Evolutionary conservation across 2,329 filamentous ascomycete species (phyloP).

Genomic region (Thermoascus crustaceus): DNA sequence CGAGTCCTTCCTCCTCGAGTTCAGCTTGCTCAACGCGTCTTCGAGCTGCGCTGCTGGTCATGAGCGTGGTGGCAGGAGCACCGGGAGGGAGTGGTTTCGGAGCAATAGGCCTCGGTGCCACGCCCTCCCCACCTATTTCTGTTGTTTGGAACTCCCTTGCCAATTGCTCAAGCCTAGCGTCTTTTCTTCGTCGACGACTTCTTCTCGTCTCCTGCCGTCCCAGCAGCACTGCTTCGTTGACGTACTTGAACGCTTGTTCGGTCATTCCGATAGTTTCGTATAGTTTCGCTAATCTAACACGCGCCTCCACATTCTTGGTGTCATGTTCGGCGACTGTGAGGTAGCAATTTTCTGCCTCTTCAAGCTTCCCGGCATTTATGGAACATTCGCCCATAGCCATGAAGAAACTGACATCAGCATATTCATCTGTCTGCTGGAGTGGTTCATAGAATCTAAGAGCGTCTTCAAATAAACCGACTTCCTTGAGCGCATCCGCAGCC

Average conservation of each 20-base stretch:
- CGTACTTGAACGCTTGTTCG: conserved; percentile 68
- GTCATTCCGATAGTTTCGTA: conserved; percentile 68
- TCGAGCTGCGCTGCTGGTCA: conserved; percentile 11
- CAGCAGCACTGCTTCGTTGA: conserved; percentile 65
- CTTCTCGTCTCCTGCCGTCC: conserved; percentile 35
- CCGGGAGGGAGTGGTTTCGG: conserved; percentile 11
- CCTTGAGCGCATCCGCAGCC: conserved; percentile 51
- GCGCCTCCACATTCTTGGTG: conserved; percentile 63
- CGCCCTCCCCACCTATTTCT: conserved; percentile 11
- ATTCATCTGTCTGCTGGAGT: conserved; percentile 39
- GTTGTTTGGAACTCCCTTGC: conserved; percentile 29
- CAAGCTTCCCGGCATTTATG: conserved; percentile 52
- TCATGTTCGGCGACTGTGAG: conserved; percentile 66
- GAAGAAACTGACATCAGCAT: conserved; percentile 43
- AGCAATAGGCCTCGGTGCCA: conserved; percentile 12
- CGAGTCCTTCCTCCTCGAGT: conserved; percentile 29
- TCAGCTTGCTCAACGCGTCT: conserved; percentile 20
- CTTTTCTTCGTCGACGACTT: conserved; percentile 23
- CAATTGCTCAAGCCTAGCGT: conserved; percentile 33
- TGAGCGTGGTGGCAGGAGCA: conserved; percentile 10
- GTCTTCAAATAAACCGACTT: conserved; percentile 43
- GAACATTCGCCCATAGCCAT: conserved; percentile 54
- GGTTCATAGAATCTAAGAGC: conserved; percentile 53
- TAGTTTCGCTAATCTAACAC: conserved; percentile 71
- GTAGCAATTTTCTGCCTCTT: conserved; percentile 70